These are phyloP conservation scores for Orobanche coerulescens DNA, from an alignment of 257 asterid genomes.

Conservation along the genomic window DNA sequence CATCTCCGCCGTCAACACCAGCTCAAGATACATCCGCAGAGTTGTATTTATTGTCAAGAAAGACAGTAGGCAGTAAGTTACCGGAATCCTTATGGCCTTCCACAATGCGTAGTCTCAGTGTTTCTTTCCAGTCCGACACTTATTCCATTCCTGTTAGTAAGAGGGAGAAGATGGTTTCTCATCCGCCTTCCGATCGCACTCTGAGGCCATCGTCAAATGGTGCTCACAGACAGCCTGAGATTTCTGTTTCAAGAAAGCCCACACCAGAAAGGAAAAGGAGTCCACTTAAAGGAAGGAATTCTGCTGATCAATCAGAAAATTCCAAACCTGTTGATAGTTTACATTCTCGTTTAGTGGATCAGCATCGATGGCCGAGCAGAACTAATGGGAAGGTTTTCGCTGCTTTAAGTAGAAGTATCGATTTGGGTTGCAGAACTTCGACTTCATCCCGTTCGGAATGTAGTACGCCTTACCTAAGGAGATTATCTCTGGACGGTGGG, in stretches of 20 bases:
- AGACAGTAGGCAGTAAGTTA: slow-evolving; percentile 40
- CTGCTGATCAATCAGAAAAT: slow-evolving; percentile 63
- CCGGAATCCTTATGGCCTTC: slow-evolving; percentile 76
- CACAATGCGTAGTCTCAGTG: slow-evolving; percentile 71
- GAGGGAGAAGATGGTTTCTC: slow-evolving; percentile 52
- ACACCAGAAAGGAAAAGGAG: slow-evolving; percentile 73
- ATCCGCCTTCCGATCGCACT: slow-evolving; percentile 40
- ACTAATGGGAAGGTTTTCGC: slow-evolving; percentile 36
- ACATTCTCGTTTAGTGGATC: slow-evolving; percentile 54
- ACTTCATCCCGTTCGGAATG: slow-evolving; percentile 33
- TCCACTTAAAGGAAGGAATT: slow-evolving; percentile 57
- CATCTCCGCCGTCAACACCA: slow-evolving; percentile 66
- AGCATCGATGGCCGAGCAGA: slow-evolving; percentile 83
- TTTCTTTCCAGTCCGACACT: slow-evolving; percentile 65
- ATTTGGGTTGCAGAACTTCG: slow-evolving; percentile 41
- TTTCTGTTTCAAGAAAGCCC: slow-evolving; percentile 46
- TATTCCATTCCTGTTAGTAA: slow-evolving; percentile 48
- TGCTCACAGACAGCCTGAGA: slow-evolving; percentile 42
- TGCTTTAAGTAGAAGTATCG: slow-evolving; percentile 43
- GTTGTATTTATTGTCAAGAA: slow-evolving; percentile 38
- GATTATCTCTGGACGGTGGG: slow-evolving; percentile 55
- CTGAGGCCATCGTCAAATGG: slow-evolving; percentile 52
- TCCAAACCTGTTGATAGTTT: slow-evolving; percentile 58
- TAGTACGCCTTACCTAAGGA: slow-evolving; percentile 43
- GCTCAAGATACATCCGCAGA: slow-evolving; percentile 50